Conservation (phyloP, 345 rosid genomes). For the Brassica incana region DNA sequence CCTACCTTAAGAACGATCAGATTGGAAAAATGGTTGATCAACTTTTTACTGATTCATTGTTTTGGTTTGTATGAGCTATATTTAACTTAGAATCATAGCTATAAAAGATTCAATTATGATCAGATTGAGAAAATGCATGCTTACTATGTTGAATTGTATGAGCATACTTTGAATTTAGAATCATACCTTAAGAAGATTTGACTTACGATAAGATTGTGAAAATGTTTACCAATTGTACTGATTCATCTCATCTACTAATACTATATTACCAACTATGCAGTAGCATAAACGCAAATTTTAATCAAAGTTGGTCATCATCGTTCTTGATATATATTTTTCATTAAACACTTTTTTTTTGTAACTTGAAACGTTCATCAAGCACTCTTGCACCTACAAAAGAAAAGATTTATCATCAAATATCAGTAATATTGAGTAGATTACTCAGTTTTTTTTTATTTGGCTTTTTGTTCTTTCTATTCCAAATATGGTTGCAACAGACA, state of each 20-base stretch:
- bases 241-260: neutral
- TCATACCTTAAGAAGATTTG: no score
- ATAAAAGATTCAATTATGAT: no score
- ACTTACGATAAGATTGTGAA: neutral
- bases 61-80: no score
- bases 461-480: neutral
- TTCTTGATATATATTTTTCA: neutral
- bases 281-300: neutral
- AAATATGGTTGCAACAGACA: neutral
- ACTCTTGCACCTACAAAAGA: neutral
- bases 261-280: neutral
- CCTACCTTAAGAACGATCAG: no score
- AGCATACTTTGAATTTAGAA: no score
- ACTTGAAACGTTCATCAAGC: no score
- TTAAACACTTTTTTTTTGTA: neutral
- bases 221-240: constrained; percentile 2
- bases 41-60: no score
- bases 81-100: no score
- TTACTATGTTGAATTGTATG: no score
- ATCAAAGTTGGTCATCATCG: neutral
- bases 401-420: neutral
- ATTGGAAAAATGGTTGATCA: no score
- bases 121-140: no score
- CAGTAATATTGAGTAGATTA: neutral
- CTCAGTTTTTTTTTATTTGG: neutral